These are phyloP conservation scores for Colletotrichum magnum DNA, from an alignment of 2,329 filamentous ascomycete genomes.

Conservation along the genomic window DNA sequence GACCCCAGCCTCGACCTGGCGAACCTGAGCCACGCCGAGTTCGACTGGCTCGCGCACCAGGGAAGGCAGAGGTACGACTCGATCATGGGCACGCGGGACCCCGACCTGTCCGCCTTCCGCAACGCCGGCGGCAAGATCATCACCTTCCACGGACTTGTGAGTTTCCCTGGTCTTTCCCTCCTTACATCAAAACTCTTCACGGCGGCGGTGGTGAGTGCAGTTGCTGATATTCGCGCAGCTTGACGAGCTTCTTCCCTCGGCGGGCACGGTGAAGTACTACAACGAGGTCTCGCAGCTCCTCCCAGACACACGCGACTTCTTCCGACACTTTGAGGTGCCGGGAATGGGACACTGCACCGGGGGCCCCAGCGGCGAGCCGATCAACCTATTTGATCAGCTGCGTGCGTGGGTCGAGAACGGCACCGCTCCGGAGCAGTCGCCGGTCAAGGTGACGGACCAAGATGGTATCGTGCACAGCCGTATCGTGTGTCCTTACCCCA, in stretches of 20 bases:
- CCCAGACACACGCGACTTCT: slow-evolving; percentile 8
- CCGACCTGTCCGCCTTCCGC: slow-evolving; percentile 48
- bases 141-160: slow-evolving; percentile 55
- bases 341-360: slow-evolving; percentile 35
- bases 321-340: slow-evolving; percentile 32
- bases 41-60: slow-evolving; percentile 33
- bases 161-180: not conserved
- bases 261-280: slow-evolving; percentile 50
- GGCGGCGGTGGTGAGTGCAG: not conserved
- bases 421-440: slow-evolving; percentile 27
- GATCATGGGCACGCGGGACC: slow-evolving; percentile 47
- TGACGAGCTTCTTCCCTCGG: slow-evolving; percentile 53
- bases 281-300: not conserved
- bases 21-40: slow-evolving; percentile 29
- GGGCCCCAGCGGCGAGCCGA: slow-evolving; percentile 31
- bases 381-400: slow-evolving; percentile 29
- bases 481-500: slow-evolving; percentile 53
- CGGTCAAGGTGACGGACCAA: slow-evolving; percentile 6
- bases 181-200: not conserved
- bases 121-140: slow-evolving; percentile 56
- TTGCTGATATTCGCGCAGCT: slow-evolving; percentile 28
- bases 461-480: slow-evolving; percentile 41
- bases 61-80: slow-evolving; percentile 13
- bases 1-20: slow-evolving; percentile 46
- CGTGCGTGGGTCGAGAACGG: slow-evolving; percentile 42